These are phyloP conservation scores for Boletus reticulatus DNA, from an alignment of 768 basidiomycete genomes.

Conservation along the genomic window DNA sequence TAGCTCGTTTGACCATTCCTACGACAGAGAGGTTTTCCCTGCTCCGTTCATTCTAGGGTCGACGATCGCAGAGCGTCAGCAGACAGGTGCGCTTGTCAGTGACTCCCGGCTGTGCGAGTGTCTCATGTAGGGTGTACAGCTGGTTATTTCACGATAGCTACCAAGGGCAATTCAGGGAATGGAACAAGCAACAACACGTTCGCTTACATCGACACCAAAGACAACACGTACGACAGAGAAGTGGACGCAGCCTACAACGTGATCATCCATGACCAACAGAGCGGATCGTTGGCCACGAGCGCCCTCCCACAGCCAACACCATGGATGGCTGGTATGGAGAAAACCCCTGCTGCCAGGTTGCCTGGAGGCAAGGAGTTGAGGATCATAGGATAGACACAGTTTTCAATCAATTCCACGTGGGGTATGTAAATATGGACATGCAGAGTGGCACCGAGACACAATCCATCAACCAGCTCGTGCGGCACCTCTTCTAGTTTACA, in stretches of 20 bases:
- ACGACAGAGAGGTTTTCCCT: slow-evolving; percentile 55
- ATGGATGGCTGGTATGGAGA: not conserved
- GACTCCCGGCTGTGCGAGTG: not conserved
- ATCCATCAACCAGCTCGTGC: not conserved
- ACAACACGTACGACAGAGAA: slow-evolving; percentile 59
- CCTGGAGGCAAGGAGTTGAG: slow-evolving; percentile 31
- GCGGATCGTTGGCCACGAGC: slow-evolving; percentile 45
- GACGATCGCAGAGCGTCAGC: slow-evolving; percentile 57
- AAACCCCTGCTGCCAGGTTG: slow-evolving; percentile 27
- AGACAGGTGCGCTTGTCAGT: slow-evolving; percentile 43
- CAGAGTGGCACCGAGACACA: not conserved
- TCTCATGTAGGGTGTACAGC: slow-evolving; percentile 29
- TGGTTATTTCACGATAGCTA: slow-evolving; percentile 47
- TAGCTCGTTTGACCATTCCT: slow-evolving; percentile 64
- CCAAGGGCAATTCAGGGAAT: slow-evolving; percentile 56
- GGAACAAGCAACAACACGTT: slow-evolving; percentile 72
- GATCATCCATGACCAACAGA: slow-evolving; percentile 58
- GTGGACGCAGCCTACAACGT: slow-evolving; percentile 61
- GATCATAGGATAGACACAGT: not conserved
- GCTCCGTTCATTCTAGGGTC: slow-evolving; percentile 58
- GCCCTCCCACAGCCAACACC: slow-evolving; percentile 5
- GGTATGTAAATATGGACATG: slow-evolving; percentile 12
- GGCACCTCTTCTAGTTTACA: slow-evolving; percentile 4
- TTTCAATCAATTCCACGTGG: not conserved
- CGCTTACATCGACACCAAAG: slow-evolving; percentile 52